phyloP scores from a whole-genome alignment of 2,329 filamentous ascomycete species.

The Paracoccidioides brasiliensis region DNA sequence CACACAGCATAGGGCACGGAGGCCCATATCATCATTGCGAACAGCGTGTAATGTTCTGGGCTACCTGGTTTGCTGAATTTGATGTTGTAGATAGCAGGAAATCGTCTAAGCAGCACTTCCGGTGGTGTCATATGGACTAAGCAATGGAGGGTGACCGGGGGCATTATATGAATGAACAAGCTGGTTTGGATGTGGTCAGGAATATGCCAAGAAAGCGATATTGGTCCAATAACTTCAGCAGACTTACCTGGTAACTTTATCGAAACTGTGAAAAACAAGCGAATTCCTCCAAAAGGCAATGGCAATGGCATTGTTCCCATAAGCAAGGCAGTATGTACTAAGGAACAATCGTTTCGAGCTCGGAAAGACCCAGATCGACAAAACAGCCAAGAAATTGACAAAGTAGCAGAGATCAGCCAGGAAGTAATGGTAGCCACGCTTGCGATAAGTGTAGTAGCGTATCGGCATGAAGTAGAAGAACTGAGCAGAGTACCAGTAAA shows the following conservation, averaged over 20 bases:
- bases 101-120: constrained; percentile 53
- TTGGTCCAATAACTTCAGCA: not conserved
- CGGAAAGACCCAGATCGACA: constrained; percentile 84
- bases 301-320: constrained; percentile 91
- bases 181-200: constrained; percentile 24
- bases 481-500: constrained; percentile 81
- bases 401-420: constrained; percentile 96
- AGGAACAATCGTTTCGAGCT: constrained; percentile 84
- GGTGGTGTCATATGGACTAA: constrained; percentile 68
- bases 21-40: constrained; percentile 87
- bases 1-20: constrained; percentile 84
- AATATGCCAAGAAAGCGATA: constrained; percentile 10
- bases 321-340: constrained; percentile 79
- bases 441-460: constrained; percentile 79
- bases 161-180: constrained; percentile 99
- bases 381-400: constrained; percentile 72
- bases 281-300: constrained; percentile 99
- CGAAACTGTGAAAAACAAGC: constrained; percentile 93
- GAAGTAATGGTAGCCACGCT: constrained; percentile 92
- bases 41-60: constrained; percentile 63
- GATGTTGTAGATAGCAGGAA: constrained; percentile 77
- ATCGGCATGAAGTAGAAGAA: constrained; percentile 95
- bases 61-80: constrained; percentile 56
- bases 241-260: constrained; percentile 73
- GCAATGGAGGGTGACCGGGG: constrained; percentile 83